Percentiles rank a stretch among this genome's conserved stretches.
phyloP scores from a whole-genome alignment of 176 grass and related monocot genomes.

The Chrysopogon serrulatus region DNA sequence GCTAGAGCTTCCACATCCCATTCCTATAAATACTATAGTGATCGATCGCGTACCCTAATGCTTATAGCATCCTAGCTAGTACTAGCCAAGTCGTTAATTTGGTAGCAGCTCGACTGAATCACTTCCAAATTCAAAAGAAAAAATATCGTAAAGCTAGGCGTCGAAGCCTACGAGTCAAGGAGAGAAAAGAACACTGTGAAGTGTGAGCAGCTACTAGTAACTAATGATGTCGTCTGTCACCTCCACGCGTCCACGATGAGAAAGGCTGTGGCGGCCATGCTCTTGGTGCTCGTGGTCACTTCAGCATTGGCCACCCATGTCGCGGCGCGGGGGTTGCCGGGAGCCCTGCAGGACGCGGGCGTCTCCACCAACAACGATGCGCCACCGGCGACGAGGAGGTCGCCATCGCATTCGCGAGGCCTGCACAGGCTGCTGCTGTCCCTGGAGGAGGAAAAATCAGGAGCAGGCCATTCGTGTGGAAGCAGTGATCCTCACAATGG shows the following conservation, averaged over 20 bases:
- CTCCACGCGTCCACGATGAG: background rate
- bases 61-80: background rate
- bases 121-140: background rate
- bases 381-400: background rate
- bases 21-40: background rate
- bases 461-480: background rate
- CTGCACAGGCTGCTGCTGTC: background rate
- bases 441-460: background rate
- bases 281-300: background rate
- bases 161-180: background rate
- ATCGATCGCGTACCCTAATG: background rate
- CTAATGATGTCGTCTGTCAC: too few species aligned
- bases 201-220: too few species aligned
- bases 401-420: background rate
- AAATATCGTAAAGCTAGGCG: background rate
- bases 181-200: background rate
- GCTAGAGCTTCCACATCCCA: background rate
- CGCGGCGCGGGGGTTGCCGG: background rate
- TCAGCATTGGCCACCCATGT: background rate
- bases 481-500: background rate
- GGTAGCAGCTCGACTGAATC: background rate
- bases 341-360: background rate
- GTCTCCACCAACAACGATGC: background rate
- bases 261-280: background rate
- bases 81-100: background rate